Evolutionary conservation across 495 filamentous ascomycete species (phyloP), one percentile per base, ranked within the genome.

Genomic region (Talaromyces nanjingensis): DNA sequence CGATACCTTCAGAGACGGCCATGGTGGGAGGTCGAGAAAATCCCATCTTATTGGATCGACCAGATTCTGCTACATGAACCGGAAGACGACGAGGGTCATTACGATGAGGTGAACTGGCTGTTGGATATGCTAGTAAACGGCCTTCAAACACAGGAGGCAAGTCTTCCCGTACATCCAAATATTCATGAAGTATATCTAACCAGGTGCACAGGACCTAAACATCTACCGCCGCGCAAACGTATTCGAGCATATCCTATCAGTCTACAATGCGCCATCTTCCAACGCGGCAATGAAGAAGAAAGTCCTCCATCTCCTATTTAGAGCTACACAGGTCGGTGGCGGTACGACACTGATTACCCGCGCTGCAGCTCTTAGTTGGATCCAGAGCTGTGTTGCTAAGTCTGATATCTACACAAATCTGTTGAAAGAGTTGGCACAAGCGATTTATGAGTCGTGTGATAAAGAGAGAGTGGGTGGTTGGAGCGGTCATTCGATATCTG

Each of bases 321-420:
- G 89, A 27, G 84, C 86, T 7, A 88, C 86, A 0, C 81, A 82
- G 24, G 87, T 96, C 22, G 86, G 88, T 3, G 94, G 92, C 0
- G 92, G 91, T 70, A 90, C 88, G 24, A 97, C 91, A 12, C 76
- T 97, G 45, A 88, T 92, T 31, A 97, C 93, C 12, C 80, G 94
- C 66, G 87, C 89, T 24, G 93, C 90, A n/a, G 75, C 91, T 14
- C 71, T 94, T 59, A 87, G 83, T 63, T 98, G 93, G 92, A 81
- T 96, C 31, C 79, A 88, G 60, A 81, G 81, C 64, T 83, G 86
- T 71, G 70, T 83, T 9, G 74, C 72, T 0, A 69, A 74, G 60
- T 68, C 77, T 62, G 70, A 72, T 27, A 71, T 68, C 1, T 83
- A 88, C 64, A 78, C 79, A 29, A 75, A 69, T 4, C 70, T 81